phyloP scores from a whole-genome alignment of 768 basidiomycete species.

The Leccinum disarticulatum region DNA sequence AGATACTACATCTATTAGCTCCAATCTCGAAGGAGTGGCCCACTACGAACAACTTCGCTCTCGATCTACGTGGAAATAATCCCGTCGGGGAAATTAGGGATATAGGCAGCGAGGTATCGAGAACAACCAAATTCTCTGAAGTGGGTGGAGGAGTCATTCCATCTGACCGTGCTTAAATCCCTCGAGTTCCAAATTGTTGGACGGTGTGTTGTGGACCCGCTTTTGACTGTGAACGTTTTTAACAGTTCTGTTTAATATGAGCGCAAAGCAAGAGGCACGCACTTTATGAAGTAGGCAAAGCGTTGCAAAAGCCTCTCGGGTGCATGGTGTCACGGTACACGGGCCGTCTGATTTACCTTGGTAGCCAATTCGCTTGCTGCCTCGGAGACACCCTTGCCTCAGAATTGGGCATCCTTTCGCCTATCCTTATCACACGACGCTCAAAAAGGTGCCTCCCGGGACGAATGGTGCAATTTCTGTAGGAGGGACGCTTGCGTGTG shows the following conservation, averaged over 20 bases:
- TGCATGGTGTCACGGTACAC: conserved; percentile 32
- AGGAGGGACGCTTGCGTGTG: conserved; percentile 71
- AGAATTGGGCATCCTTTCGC: conserved; percentile 89
- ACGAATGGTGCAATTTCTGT: conserved; percentile 88
- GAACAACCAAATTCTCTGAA: too few species aligned
- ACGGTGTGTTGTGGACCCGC: background rate
- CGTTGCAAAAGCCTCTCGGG: conserved; percentile 46
- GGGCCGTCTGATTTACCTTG: background rate
- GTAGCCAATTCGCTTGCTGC: conserved; percentile 84
- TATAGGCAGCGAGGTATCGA: too few species aligned
- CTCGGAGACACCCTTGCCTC: conserved; percentile 92
- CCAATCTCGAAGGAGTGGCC: too few species aligned
- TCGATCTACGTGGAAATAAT: too few species aligned
- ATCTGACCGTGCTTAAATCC: conserved; percentile 12
- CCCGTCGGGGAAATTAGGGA: too few species aligned
- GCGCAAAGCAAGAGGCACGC: conserved; percentile 7
- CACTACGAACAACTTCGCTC: too few species aligned
- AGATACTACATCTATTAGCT: too few species aligned
- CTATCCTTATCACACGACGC: conserved; percentile 77
- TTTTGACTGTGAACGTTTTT: background rate
- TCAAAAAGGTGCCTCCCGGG: conserved; percentile 74
- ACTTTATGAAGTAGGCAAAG: background rate
- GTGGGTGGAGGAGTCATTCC: background rate
- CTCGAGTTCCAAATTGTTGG: conserved; percentile 3
- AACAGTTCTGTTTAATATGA: background rate